A percentile compares a stretch with the other conserved stretches of the same genome.
phyloP scores from a whole-genome alignment of 306 rosid species.

The Castanospermum australe region DNA sequence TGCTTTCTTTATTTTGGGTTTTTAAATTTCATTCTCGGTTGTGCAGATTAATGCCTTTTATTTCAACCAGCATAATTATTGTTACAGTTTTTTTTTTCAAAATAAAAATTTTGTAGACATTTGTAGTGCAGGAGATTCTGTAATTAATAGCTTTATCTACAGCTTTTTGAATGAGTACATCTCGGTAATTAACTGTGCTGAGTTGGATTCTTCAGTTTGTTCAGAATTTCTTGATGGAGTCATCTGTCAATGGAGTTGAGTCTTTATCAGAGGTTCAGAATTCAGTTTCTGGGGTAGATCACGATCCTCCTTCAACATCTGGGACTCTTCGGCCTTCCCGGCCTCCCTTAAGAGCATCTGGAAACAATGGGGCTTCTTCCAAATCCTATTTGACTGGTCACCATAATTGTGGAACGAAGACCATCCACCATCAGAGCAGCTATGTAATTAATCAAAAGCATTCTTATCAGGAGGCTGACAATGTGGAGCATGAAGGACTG shows the following conservation, averaged over 20 bases:
- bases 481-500: conserved; percentile 41
- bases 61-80: conserved; percentile 13
- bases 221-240: conserved; percentile 53
- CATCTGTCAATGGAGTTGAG: conserved; percentile 48
- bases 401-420: conserved; percentile 43
- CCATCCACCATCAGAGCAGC: conserved; percentile 38
- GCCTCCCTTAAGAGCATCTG: conserved; percentile 54
- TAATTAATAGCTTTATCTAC: conserved; percentile 30
- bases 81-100: neutral
- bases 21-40: conserved; percentile 37
- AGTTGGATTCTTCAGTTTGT: conserved; percentile 39
- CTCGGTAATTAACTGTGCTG: conserved; percentile 40
- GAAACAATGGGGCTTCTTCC: conserved; percentile 54
- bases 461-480: conserved; percentile 27
- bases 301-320: conserved; percentile 45
- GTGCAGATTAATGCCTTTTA: conserved; percentile 35
- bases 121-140: conserved; percentile 33
- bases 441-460: conserved; percentile 49
- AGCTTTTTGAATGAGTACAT: conserved; percentile 28
- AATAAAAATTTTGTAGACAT: neutral
- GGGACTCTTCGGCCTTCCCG: conserved; percentile 52
- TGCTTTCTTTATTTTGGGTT: conserved; percentile 18
- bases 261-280: conserved; percentile 56
- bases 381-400: conserved; percentile 37
- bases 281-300: conserved; percentile 46